phyloP scores from a whole-genome alignment of 352 stramenopile genomes.

The Phytophthora sojae region DNA sequence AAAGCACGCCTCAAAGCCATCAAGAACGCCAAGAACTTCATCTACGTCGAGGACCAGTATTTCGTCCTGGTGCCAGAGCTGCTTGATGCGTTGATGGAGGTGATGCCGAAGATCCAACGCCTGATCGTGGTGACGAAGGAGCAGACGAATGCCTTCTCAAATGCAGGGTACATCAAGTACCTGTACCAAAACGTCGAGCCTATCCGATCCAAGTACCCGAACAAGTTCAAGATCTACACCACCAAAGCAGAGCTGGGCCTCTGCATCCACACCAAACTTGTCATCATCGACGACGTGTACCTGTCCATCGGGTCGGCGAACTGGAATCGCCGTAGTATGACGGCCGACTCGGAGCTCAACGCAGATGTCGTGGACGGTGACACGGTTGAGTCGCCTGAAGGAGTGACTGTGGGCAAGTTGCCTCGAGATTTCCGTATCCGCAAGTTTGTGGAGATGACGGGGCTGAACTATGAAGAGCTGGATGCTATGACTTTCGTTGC shows the following conservation, averaged over 20 bases:
- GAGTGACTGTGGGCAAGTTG: conserved; percentile 41
- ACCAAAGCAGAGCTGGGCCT: conserved; percentile 42
- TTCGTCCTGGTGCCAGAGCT: conserved; percentile 51
- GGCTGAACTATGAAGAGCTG: conserved; percentile 47
- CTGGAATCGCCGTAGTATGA: conserved; percentile 56
- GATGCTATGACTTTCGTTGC: conserved; percentile 54
- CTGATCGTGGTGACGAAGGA: conserved; percentile 54
- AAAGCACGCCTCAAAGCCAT: conserved; percentile 47
- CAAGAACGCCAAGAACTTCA: conserved; percentile 49
- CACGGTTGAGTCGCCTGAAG: conserved; percentile 20
- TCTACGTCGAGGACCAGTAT: conserved; percentile 37
- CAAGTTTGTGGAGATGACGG: conserved; percentile 67
- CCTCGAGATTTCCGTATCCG: conserved; percentile 58
- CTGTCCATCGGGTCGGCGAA: conserved; percentile 62
- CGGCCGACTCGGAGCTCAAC: conserved; percentile 57
- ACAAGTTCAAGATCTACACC: conserved; percentile 37
- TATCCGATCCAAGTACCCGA: conserved; percentile 30
- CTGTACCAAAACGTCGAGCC: conserved; percentile 59
- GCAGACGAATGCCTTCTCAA: conserved; percentile 26
- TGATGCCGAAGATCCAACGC: conserved; percentile 49
- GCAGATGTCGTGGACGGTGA: conserved; percentile 57
- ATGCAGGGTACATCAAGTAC: conserved; percentile 49
- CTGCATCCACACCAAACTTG: conserved; percentile 60
- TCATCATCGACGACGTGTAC: conserved; percentile 70
- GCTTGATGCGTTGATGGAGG: conserved; percentile 44